Evolutionary conservation across 768 basidiomycete genomes (phyloP), one percentile per base, ranked within the genome.

Genomic region (Gymnopilus dilepis): DNA sequence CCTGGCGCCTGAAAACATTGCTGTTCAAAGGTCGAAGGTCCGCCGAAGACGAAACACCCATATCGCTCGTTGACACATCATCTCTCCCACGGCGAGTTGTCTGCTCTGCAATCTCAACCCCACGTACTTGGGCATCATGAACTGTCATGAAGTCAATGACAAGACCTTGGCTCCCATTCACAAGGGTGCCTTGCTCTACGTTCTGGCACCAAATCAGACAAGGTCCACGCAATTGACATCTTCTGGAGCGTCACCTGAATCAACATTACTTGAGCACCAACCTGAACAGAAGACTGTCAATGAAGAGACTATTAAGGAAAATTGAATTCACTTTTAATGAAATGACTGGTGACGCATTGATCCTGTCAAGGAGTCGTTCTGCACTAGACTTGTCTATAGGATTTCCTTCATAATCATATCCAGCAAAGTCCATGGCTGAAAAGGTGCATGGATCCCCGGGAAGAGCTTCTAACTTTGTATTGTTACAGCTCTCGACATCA

Each of bases 241-340:
- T 15, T n/a, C 6, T 21, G 30, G 17, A 37, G 4, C 24, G 13
- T 60, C 62, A 84, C 88, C 76, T 86, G 84, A 63, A 88, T 82
- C 4, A 90, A 69, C 90, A 92, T 92, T 6, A 96, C 94, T 70
- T 94, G 94, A 3, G 92, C 90, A 13, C 86, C 87, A 48, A 87
- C 74, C 84, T 93, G 58, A 19, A 21, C 17, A 34, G n/a, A 42
- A 34, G 12, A 56, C 8, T 22, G 47, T 51, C 43, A 54, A 9
- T 9, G 2, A 42, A 22, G 11, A 38, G 6, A n/a, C 48, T 24
- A 42, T 8, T 19, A 5, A 3, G 43, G n/a, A 13, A 24, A 12
- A 9, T 24, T 30, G 21, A 3, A 28, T 24, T 59, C 61, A 82
- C 82, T 69, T 82, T 90, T 19, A 91, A 73, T 6, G 74, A 72